These are phyloP conservation scores for Hibiscus tridactylites DNA, from an alignment of 345 rosid species.

Conservation along the genomic window DNA sequence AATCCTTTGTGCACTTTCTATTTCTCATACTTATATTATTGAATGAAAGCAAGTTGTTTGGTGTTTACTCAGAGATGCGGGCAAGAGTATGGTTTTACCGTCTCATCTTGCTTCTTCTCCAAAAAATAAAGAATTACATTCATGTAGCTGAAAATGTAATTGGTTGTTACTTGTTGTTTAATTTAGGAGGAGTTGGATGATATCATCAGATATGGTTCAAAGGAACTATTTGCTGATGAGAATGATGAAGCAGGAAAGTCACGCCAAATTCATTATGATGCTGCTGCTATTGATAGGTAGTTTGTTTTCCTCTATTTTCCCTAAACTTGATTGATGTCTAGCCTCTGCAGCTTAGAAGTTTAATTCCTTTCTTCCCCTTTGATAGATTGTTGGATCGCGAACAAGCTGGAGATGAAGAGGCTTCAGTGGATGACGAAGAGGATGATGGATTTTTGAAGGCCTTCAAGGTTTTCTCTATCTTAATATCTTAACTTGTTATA, in stretches of 20 bases:
- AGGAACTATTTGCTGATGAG: conserved; percentile 93
- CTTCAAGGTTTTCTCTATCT: conserved; percentile 59
- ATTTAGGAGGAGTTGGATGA: conserved; percentile 95
- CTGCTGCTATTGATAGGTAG: conserved; percentile 86
- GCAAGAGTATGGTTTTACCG: neutral
- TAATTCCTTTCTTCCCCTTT: conserved; percentile 5
- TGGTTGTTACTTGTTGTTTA: conserved; percentile 1
- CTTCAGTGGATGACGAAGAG: conserved; percentile 81
- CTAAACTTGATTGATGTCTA: neutral
- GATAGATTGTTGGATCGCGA: conserved; percentile 89
- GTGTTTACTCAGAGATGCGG: neutral
- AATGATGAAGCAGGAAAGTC: conserved; percentile 93
- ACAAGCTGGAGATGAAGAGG: conserved; percentile 71
- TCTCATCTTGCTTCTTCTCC: neutral
- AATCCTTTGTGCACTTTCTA: neutral
- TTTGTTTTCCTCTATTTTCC: too few species aligned
- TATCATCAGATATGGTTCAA: conserved; percentile 56
- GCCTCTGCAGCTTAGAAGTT: neutral
- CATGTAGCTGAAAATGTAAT: neutral
- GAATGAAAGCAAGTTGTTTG: conserved; percentile 15
- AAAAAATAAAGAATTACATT: neutral
- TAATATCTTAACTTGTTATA: neutral
- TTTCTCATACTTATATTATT: neutral
- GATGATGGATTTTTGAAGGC: conserved; percentile 96
- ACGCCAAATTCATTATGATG: conserved; percentile 96